These are phyloP conservation scores for Cryptosporidium bovis DNA, from an alignment of 169 alveolate genomes.

Conservation along the genomic window DNA sequence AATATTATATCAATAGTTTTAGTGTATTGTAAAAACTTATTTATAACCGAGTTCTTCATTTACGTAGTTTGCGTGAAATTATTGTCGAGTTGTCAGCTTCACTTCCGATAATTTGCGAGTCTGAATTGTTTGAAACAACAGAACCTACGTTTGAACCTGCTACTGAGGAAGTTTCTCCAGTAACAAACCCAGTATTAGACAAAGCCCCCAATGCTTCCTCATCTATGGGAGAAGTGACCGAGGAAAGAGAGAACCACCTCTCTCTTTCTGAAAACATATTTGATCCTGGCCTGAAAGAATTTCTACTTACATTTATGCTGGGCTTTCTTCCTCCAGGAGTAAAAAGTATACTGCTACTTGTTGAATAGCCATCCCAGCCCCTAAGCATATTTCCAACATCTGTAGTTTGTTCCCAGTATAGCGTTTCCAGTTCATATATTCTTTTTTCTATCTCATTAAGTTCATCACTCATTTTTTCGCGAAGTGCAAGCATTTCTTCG, in stretches of 20 bases:
- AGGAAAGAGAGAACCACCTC: slow-evolving; percentile 65
- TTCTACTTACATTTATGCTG: slow-evolving; percentile 17
- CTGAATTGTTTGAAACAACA: slow-evolving; percentile 33
- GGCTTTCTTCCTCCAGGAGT: slow-evolving; percentile 62
- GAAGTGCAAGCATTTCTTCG: slow-evolving; percentile 72
- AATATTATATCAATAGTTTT: background rate
- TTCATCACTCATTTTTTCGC: slow-evolving; percentile 75
- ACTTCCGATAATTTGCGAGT: slow-evolving; percentile 6
- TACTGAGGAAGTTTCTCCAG: slow-evolving; percentile 47
- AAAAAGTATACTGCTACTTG: slow-evolving; percentile 17
- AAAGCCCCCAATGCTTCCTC: slow-evolving; percentile 15
- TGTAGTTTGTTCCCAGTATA: slow-evolving; percentile 76
- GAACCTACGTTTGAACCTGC: slow-evolving; percentile 66
- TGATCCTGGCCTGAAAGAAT: slow-evolving; percentile 17
- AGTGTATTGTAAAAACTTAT: background rate
- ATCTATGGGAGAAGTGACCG: slow-evolving; percentile 68
- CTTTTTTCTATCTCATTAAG: slow-evolving; percentile 66
- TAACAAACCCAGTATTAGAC: background rate
- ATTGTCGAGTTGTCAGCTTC: slow-evolving; percentile 18
- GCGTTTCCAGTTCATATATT: slow-evolving; percentile 78
- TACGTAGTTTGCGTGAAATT: slow-evolving; percentile 22
- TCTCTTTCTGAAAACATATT: slow-evolving; percentile 60
- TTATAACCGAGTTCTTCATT: background rate
- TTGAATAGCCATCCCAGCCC: slow-evolving; percentile 80
- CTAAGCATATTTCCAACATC: slow-evolving; percentile 79